These are phyloP conservation scores for Podospora didyma DNA, from an alignment of 495 filamentous ascomycete genomes.

Conservation along the genomic window DNA sequence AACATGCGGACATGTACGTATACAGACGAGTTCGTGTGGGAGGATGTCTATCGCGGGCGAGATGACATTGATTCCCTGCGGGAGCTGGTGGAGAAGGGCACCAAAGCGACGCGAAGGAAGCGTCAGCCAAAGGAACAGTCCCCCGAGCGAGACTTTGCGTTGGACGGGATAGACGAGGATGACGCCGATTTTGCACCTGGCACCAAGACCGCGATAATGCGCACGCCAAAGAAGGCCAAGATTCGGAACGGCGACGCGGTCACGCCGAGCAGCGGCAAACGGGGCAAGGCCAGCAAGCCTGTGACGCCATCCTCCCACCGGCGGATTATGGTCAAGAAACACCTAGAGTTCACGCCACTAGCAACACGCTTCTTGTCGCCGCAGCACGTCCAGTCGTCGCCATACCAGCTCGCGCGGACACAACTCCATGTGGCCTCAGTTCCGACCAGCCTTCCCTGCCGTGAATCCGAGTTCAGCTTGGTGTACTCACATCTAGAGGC, in stretches of 20 bases:
- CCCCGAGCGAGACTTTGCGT: slow-evolving; percentile 46
- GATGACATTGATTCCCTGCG: slow-evolving; percentile 61
- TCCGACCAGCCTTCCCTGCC: slow-evolving; percentile 82
- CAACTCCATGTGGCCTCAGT: slow-evolving; percentile 91
- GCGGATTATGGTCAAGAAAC: slow-evolving; percentile 79
- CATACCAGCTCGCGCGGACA: slow-evolving; percentile 86
- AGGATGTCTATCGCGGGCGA: slow-evolving; percentile 67
- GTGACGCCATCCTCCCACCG: slow-evolving; percentile 65
- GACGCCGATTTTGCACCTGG: slow-evolving; percentile 43
- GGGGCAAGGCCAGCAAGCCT: slow-evolving; percentile 40
- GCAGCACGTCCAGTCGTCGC: slow-evolving; percentile 70
- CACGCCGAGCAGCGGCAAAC: slow-evolving; percentile 27
- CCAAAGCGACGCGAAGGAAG: slow-evolving; percentile 65
- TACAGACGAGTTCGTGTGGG: slow-evolving; percentile 90
- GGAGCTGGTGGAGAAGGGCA: slow-evolving; percentile 61
- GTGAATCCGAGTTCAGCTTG: slow-evolving; percentile 83
- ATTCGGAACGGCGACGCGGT: slow-evolving; percentile 16
- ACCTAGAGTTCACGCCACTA: slow-evolving; percentile 91
- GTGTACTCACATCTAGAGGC: slow-evolving; percentile 93
- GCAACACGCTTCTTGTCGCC: slow-evolving; percentile 83
- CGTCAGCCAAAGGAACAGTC: slow-evolving; percentile 24
- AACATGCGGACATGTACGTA: slow-evolving; percentile 85
- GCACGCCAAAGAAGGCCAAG: slow-evolving; percentile 38
- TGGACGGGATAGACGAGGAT: slow-evolving; percentile 31
- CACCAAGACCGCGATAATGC: slow-evolving; percentile 1